Evolutionary conservation across 2,329 filamentous ascomycete genomes (phyloP).

Genomic region (Metarhizium humberi): DNA sequence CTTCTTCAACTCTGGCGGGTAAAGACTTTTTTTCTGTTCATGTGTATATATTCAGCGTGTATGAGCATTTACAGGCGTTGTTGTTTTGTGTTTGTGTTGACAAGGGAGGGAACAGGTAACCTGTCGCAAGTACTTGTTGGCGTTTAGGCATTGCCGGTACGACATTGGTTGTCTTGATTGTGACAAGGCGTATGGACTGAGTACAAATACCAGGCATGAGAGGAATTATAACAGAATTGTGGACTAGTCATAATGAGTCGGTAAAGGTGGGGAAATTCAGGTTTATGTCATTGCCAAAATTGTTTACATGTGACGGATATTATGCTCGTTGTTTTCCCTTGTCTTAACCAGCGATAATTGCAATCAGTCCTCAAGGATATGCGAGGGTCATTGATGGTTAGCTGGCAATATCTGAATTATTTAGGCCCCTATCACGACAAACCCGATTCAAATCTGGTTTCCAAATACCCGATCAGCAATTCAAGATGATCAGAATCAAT

Average conservation of each 20-base stretch:
- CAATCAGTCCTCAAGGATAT: neutral
- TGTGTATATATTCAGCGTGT: neutral
- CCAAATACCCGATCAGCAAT: neutral
- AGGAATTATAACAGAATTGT: conserved; percentile 4
- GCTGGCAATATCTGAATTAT: neutral
- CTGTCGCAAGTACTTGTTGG: neutral
- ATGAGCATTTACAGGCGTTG: conserved; percentile 8
- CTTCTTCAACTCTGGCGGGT: neutral
- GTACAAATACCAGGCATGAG: neutral
- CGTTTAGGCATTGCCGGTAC: neutral
- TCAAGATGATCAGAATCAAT: neutral
- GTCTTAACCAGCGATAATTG: too few species aligned
- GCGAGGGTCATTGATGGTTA: neutral
- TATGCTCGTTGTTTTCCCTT: neutral
- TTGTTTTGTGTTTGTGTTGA: neutral
- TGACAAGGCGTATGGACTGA: neutral
- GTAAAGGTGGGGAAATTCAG: neutral
- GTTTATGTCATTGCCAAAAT: neutral
- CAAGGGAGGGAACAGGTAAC: neutral
- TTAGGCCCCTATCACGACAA: too few species aligned
- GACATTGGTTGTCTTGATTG: neutral
- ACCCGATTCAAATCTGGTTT: neutral
- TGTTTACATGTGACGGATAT: neutral
- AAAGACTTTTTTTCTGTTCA: neutral
- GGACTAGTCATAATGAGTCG: conserved; percentile 4